Evolutionary conservation across 2,329 filamentous ascomycete species (phyloP).

Genomic region (Talaromyces atroroseus): DNA sequence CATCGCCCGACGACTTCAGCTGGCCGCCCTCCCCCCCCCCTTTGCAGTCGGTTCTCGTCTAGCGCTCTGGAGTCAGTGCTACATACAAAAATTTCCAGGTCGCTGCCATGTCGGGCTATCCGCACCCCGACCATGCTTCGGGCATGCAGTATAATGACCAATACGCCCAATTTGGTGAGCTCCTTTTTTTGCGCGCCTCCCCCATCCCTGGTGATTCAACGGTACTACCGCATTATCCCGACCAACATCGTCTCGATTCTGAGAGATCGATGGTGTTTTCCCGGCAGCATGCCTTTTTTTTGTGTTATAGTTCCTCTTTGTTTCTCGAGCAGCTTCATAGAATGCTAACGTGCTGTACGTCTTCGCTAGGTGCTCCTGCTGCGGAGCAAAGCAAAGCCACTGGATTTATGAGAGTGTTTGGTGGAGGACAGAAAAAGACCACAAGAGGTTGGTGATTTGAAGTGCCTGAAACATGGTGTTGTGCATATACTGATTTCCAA

Average conservation of each 20-base stretch:
- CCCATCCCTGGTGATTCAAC: background rate
- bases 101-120: conserved; percentile 7
- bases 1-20: background rate
- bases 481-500: conserved; percentile 10
- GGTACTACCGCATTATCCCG: background rate
- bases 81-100: background rate
- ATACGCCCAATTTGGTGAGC: conserved; percentile 3
- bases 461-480: background rate
- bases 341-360: background rate
- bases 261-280: background rate
- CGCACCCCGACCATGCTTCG: background rate
- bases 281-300: background rate
- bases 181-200: background rate
- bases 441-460: conserved; percentile 58
- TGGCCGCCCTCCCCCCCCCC: background rate
- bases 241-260: background rate
- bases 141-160: conserved; percentile 4
- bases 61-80: background rate
- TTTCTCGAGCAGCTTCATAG: background rate
- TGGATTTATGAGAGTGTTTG: conserved; percentile 59
- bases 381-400: conserved; percentile 28
- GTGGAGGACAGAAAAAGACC: conserved; percentile 62
- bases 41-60: background rate
- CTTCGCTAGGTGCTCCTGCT: background rate
- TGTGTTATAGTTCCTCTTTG: background rate